Conservation (phyloP, 225 moss, liverwort and hornwort genomes). For the Bryoerythrophyllum caledonicum region DNA sequence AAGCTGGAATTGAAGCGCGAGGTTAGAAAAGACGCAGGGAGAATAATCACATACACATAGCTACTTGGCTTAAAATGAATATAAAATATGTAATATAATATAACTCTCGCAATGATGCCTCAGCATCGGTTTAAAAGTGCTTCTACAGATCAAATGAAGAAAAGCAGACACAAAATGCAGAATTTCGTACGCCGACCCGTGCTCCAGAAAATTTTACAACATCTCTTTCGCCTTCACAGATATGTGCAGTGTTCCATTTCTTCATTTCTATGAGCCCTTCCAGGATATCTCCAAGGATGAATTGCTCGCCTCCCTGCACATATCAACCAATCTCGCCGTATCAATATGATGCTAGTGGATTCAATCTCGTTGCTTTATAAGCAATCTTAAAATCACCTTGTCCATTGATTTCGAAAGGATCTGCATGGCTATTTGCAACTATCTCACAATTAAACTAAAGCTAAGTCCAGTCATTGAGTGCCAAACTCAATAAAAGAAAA, state of each 20-base stretch:
- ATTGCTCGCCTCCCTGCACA: not conserved
- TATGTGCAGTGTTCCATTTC: not conserved
- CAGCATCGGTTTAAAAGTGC: constrained; percentile 27
- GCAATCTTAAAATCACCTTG: not conserved
- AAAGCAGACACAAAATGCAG: not conserved
- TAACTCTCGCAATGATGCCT: constrained; percentile 41
- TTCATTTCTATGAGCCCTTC: not conserved
- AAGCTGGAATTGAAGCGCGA: not conserved
- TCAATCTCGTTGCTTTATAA: not conserved
- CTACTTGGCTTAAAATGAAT: constrained; percentile 37
- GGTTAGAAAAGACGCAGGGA: not conserved
- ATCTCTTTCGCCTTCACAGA: not conserved
- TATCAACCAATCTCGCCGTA: not conserved
- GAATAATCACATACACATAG: constrained; percentile 27
- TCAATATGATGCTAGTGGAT: too few relatives aligned
- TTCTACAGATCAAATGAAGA: not conserved
- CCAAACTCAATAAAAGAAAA: not conserved
- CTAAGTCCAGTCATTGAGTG: not conserved
- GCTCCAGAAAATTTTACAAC: not conserved
- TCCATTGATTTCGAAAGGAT: not conserved
- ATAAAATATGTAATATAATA: constrained; percentile 17
- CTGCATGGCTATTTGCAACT: not conserved
- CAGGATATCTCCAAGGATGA: not conserved
- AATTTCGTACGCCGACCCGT: not conserved
- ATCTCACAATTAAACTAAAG: not conserved